Evolutionary conservation across 2,329 filamentous ascomycete genomes (phyloP).

Genomic region (Thyridium curvatum): DNA sequence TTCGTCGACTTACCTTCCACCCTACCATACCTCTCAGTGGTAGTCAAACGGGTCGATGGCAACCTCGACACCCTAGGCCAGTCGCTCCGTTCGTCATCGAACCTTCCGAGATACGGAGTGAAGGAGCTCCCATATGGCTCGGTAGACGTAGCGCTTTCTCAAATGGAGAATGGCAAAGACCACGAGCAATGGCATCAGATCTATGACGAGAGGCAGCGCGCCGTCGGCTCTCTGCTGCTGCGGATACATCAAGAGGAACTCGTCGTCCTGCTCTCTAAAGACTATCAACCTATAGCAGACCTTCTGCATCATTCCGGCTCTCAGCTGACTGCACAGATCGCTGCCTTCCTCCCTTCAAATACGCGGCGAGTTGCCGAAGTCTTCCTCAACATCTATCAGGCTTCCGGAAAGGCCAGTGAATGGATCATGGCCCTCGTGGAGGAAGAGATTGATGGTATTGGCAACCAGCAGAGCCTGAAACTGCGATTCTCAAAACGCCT

Average conservation of each 20-base stretch:
- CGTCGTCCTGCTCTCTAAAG: slow-evolving; percentile 77
- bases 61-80: slow-evolving; percentile 38
- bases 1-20: slow-evolving; percentile 67
- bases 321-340: slow-evolving; percentile 78
- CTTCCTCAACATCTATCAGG: slow-evolving; percentile 91
- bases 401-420: slow-evolving; percentile 74
- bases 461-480: slow-evolving; percentile 71
- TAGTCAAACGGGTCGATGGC: slow-evolving; percentile 61
- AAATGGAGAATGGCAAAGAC: slow-evolving; percentile 70
- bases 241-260: slow-evolving; percentile 81
- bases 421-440: slow-evolving; percentile 94
- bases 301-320: slow-evolving; percentile 80
- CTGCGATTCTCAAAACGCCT: slow-evolving; percentile 65
- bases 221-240: slow-evolving; percentile 78
- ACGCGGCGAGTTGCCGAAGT: slow-evolving; percentile 77
- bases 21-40: slow-evolving; percentile 61
- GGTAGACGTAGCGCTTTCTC: slow-evolving; percentile 77
- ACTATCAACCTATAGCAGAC: slow-evolving; percentile 79
- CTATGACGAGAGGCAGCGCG: slow-evolving; percentile 67
- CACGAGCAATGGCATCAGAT: slow-evolving; percentile 86
- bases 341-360: slow-evolving; percentile 69
- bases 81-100: slow-evolving; percentile 34
- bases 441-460: slow-evolving; percentile 91
- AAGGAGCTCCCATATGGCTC: slow-evolving; percentile 56
- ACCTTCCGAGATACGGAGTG: slow-evolving; percentile 31